Evolutionary conservation across 805 yeast species (phyloP), one percentile per base, ranked within the genome.

Genomic region (Torulaspora maleeae): DNA sequence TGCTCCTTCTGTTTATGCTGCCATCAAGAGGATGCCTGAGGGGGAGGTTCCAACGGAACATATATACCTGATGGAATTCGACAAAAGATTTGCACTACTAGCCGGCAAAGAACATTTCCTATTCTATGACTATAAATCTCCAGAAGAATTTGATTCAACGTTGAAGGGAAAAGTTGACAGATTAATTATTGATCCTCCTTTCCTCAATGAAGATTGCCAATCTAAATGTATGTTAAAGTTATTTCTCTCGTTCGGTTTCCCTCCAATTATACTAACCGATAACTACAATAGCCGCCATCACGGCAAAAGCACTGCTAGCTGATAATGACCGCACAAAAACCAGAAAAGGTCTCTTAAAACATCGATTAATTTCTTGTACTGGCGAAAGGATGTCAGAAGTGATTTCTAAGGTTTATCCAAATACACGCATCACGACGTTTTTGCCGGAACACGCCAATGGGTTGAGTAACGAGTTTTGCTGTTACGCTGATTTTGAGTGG

Each of bases 1-100:
- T 68, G 96, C 96, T 1, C 96, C 97, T 15, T 85, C 96, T 0
- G 96, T 87, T 3, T 89, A 83, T 67, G 95, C 95, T 1, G 93
- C 91, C 0, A 77, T 88, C 36, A 75, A 74, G 51, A 76, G 77
- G 47, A 71, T 77, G 41, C 77, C 79, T 3, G 63, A 64, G 7
- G 64, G 63, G 5, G 69, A 71, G 3, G 52, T 84, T 29, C 90
- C 90, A 30, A 86, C 88, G 0, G 56, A 79, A 43, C 76, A 83
- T 41, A 81, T 88, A 15, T 86, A 84, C 59, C 70, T 89, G 43
- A 70, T 89, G 45, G 97, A 90, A 62, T 85, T 60, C 60, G 96
- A 90, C 61, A 76, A 71, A 43, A 75, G 97, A 59, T 89, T 89
- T 63, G 79, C 76, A 48, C 69, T 83, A 11, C 67, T 89, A 44